Conservation (phyloP, 768 basidiomycete genomes). For the Boletus subparvulus region DNA sequence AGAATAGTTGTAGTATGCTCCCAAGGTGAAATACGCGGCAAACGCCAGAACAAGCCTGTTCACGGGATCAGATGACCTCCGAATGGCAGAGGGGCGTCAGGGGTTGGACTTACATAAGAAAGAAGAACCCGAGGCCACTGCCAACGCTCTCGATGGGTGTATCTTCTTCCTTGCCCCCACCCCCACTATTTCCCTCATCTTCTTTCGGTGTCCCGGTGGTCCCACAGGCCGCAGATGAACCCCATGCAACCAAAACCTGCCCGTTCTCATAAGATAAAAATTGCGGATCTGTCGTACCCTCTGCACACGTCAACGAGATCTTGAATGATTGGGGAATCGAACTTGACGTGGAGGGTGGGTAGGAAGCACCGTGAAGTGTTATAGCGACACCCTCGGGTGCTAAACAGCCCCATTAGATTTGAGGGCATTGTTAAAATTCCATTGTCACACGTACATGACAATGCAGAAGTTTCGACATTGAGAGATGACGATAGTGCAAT, state of each 20-base stretch:
- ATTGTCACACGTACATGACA: slow-evolving; percentile 39
- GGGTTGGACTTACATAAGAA: slow-evolving; percentile 65
- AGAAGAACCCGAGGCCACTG: slow-evolving; percentile 86
- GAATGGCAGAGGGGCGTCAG: background rate
- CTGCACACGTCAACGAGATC: slow-evolving; percentile 59
- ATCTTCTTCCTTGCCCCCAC: slow-evolving; percentile 19
- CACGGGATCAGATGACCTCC: slow-evolving; percentile 40
- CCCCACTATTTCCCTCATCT: slow-evolving; percentile 22
- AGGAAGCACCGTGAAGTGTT: slow-evolving; percentile 57
- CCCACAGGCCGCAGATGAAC: slow-evolving; percentile 56
- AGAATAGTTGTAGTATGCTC: slow-evolving; percentile 86
- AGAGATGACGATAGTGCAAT: slow-evolving; percentile 46
- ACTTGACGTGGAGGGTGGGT: slow-evolving; percentile 50
- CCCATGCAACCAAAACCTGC: slow-evolving; percentile 60
- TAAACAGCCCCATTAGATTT: slow-evolving; percentile 26
- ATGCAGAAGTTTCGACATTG: slow-evolving; percentile 23
- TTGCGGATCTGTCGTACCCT: slow-evolving; percentile 42
- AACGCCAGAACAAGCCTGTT: slow-evolving; percentile 53
- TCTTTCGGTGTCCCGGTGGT: slow-evolving; percentile 27
- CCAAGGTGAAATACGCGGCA: slow-evolving; percentile 68
- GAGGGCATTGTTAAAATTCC: background rate
- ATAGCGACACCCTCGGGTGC: slow-evolving; percentile 58
- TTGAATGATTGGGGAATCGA: slow-evolving; percentile 56
- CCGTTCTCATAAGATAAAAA: slow-evolving; percentile 63
- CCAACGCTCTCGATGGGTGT: slow-evolving; percentile 47